Evolutionary conservation across 345 rosid species (phyloP), one percentile per base, ranked within the genome.

Genomic region (Lepidium didymum): DNA sequence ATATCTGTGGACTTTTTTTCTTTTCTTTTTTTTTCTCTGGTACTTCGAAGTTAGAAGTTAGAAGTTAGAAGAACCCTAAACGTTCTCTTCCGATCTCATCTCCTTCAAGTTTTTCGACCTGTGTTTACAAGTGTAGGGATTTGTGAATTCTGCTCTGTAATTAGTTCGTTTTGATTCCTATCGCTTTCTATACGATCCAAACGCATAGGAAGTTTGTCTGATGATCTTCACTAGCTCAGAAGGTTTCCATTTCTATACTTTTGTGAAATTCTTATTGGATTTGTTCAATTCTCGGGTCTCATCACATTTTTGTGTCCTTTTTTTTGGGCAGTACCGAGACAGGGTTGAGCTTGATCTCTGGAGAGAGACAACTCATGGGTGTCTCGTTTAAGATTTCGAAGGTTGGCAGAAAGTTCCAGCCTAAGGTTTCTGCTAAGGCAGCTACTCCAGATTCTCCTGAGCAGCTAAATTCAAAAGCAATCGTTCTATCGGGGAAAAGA

Each of bases 351-450:
- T 74, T 55, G 15, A 53, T 37, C 52, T 55, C 42, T 23, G 14
- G 49, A 27, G 54, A 67, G 59, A 47, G 54, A 69, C 55, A 47
- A 5, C 15, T 23, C 12, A 66, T 56, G 96, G 95, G 87, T 67
- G 76, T 90, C 66, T 84, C 90, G 8, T 90, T 90, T 67, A 90
- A 81, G 83, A 80, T 90, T 50, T 84, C 90, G 1, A 90, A 83
- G 69, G 70, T 67, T 13, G 91, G 95, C 38, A 74, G 70, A 59
- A 84, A 87, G 78, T 90, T 81, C 75, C 79, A 67, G 33, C 84
- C 91, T 1, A 87, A 72, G 75, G 74, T 82, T 51, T 43, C 76
- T 61, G 49, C 79, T 73, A 80, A 67, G 50, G 62, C 79, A 3
- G 79, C 62, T 58, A 64, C 65, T 74, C 79, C 76, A 36, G 87